phyloP scores from a whole-genome alignment of 2,329 filamentous ascomycete genomes.

The Apiospora rasikravindrae region DNA sequence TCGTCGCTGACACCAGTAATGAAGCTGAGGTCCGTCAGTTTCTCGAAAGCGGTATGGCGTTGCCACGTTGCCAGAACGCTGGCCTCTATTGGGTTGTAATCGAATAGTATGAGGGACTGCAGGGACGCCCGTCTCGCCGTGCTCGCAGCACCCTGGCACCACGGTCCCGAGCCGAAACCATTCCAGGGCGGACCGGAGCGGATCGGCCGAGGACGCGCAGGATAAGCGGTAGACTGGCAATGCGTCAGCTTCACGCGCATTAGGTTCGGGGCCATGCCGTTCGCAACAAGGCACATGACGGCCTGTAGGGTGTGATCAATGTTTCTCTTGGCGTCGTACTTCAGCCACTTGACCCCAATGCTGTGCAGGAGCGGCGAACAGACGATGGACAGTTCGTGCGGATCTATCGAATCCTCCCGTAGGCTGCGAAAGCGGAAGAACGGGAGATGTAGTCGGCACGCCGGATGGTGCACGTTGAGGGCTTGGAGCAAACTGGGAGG shows the following conservation, averaged over 20 bases:
- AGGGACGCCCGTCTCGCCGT: not conserved
- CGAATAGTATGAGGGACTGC: not conserved
- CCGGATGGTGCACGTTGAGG: not conserved
- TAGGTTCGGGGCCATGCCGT: not conserved
- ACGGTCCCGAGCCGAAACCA: not conserved
- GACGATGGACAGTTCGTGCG: not conserved
- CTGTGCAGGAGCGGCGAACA: not conserved
- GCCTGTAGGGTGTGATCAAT: not conserved
- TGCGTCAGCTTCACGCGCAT: not conserved
- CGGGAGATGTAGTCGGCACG: not conserved
- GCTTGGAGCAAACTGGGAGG: not conserved
- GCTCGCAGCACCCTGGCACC: too few relatives aligned
- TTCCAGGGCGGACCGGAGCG: not conserved
- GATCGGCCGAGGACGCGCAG: too few relatives aligned
- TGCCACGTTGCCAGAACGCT: not conserved
- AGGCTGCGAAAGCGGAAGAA: not conserved
- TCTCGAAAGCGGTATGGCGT: not conserved
- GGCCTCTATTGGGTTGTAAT: not conserved
- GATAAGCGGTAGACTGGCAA: not conserved
- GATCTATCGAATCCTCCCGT: not conserved
- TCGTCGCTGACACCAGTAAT: not conserved
- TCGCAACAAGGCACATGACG: not conserved
- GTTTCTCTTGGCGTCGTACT: not conserved
- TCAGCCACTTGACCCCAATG: not conserved
- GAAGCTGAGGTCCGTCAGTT: not conserved